Base-by-base conservation (phyloP, 2,329 filamentous ascomycete species). In the Alternaria ventricosa region DNA sequence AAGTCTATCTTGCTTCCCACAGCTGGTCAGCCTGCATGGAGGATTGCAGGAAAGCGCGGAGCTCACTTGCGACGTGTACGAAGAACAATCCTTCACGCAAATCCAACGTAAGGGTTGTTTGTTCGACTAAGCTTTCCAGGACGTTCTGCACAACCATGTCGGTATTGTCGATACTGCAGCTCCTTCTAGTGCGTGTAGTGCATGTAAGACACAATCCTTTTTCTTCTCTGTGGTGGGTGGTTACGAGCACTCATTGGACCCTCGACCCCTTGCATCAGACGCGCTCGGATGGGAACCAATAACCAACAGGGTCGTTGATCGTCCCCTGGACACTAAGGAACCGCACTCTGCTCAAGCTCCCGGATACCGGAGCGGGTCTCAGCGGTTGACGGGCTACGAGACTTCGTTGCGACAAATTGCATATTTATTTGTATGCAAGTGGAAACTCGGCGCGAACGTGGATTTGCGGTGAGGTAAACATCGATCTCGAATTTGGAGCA, bases 181-280 rank as follows among this genome's bases (percentile, higher is more conserved):
- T 54, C 49, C 27, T 33, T 27, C 22, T 64, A 69, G 67, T 57
- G 58, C 49, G 61, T 66, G 57, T 60, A 53, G 67, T 57, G 58
- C 50, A 63, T 67, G 58, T 58, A 44, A 57, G 50, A 51, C 60
- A 55, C 50, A 47, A 60, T 68, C 57, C 55, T 60, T 60, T 33
- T 28, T 18, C 15, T 13, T 54, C 8, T 27, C 6, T 33, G 12
- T 33, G 58, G 41, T 44, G 46, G 43, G 51, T 33, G 25, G 61
- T 54, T 60, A 49, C 43, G 50, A 25, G 44, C 25, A 22, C 55
- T 49, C 15, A 63, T 51, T 59, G 59, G 59, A 49, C 28, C 47
- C 36, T 49, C 46, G 18, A 58, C 60, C 56, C 56, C 58, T 66
- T 64, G 56, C 63, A 55, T 56, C 51, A 41, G 54, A 49, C 36